A percentile compares a stretch with the other conserved stretches of the same genome.
phyloP scores from a whole-genome alignment of 768 basidiomycete genomes.

The Hygrocybe coccinea region DNA sequence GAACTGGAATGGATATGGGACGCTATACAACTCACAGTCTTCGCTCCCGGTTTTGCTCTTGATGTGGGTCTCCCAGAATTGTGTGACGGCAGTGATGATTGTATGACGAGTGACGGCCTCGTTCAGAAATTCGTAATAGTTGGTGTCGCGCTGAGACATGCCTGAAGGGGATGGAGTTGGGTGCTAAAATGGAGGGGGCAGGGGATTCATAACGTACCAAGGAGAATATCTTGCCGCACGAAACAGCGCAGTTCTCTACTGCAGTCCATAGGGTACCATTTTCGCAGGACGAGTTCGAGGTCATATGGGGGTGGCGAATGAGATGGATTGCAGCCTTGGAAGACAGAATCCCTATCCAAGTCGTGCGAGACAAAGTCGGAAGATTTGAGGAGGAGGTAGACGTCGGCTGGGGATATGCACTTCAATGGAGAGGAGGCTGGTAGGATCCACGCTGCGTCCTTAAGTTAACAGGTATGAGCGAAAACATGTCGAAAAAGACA shows the following conservation, averaged over 20 bases:
- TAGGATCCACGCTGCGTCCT: slow-evolving; percentile 93
- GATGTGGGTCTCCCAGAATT: slow-evolving; percentile 70
- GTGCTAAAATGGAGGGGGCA: not conserved
- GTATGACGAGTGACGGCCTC: slow-evolving; percentile 48
- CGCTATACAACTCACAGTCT: slow-evolving; percentile 54
- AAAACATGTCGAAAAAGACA: not conserved
- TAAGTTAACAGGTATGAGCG: not conserved
- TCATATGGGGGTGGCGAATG: slow-evolving; percentile 39
- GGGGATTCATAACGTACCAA: slow-evolving; percentile 52
- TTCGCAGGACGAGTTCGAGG: slow-evolving; percentile 81
- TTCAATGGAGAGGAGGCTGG: slow-evolving; percentile 79
- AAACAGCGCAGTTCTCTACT: slow-evolving; percentile 90
- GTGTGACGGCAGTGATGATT: slow-evolving; percentile 47
- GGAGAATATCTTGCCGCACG: slow-evolving; percentile 61
- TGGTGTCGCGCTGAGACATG: slow-evolving; percentile 82
- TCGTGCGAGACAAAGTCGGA: slow-evolving; percentile 88
- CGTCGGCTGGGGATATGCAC: slow-evolving; percentile 83
- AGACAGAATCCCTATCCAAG: slow-evolving; percentile 53
- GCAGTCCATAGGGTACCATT: slow-evolving; percentile 83
- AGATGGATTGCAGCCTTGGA: slow-evolving; percentile 51
- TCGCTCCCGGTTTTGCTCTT: slow-evolving; percentile 48
- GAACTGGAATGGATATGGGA: not conserved
- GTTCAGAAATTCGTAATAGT: slow-evolving; percentile 83
- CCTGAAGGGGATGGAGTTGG: slow-evolving; percentile 37
- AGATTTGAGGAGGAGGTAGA: slow-evolving; percentile 88